These are phyloP conservation scores for Magnusiomyces ingens DNA, from an alignment of 1,139 yeast genomes.

Conservation along the genomic window DNA sequence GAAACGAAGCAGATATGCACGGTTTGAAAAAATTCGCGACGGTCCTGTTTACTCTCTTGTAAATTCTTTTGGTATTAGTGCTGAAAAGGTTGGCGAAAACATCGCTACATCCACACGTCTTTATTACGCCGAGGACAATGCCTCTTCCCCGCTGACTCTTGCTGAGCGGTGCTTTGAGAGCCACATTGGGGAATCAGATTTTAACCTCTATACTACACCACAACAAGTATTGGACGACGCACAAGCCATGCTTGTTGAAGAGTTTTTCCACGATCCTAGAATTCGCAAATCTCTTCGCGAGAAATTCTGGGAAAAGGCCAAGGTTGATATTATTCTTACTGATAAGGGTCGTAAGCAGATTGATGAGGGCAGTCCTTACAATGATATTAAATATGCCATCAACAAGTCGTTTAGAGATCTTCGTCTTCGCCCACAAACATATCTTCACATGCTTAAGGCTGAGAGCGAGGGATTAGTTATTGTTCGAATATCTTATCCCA, in stretches of 20 bases:
- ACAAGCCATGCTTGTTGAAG: slow-evolving; percentile 69
- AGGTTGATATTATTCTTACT: slow-evolving; percentile 68
- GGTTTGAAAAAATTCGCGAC: slow-evolving; percentile 67
- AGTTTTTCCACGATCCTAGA: slow-evolving; percentile 73
- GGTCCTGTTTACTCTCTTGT: slow-evolving; percentile 66
- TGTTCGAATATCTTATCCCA: slow-evolving; percentile 38
- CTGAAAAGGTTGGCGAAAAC: slow-evolving; percentile 80
- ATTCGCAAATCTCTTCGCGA: slow-evolving; percentile 70
- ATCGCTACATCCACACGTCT: slow-evolving; percentile 65
- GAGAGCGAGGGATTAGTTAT: slow-evolving; percentile 57
- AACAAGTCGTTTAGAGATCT: slow-evolving; percentile 74
- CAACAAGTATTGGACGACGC: slow-evolving; percentile 68
- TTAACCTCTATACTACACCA: slow-evolving; percentile 49
- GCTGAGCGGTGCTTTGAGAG: slow-evolving; percentile 45
- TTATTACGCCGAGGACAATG: slow-evolving; percentile 63
- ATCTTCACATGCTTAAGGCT: slow-evolving; percentile 86
- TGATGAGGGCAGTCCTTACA: slow-evolving; percentile 73
- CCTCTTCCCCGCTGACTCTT: slow-evolving; percentile 56
- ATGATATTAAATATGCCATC: slow-evolving; percentile 85
- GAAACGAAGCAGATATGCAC: slow-evolving; percentile 64
- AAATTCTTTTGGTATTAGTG: slow-evolving; percentile 66
- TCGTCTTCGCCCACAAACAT: slow-evolving; percentile 66
- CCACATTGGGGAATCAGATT: slow-evolving; percentile 4
- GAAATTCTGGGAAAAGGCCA: slow-evolving; percentile 60
- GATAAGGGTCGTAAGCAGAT: slow-evolving; percentile 83